Conservation (phyloP, 140 eudicot genomes). For the Oenanthe javanica region DNA sequence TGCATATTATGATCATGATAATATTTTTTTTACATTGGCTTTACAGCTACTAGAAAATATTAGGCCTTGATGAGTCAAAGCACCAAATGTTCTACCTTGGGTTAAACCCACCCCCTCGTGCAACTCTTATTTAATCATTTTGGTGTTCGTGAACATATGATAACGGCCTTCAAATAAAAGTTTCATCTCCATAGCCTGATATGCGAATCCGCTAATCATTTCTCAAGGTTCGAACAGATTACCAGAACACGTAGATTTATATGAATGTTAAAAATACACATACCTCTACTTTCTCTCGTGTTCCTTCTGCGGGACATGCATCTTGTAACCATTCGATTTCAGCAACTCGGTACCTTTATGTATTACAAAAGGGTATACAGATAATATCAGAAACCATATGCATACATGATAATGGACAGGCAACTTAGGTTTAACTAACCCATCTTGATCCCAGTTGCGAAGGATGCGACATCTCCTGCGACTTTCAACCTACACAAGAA, state of each 20-base stretch:
- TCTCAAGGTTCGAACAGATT: neutral
- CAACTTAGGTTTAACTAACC: conserved; percentile 41
- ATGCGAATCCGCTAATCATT: neutral
- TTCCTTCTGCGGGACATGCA: conserved; percentile 59
- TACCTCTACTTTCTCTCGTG: conserved; percentile 62
- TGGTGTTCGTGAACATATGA: neutral
- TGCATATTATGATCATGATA: neutral
- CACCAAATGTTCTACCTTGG: neutral
- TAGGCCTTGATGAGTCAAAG: neutral
- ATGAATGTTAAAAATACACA: conserved; percentile 9
- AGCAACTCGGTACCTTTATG: conserved; percentile 76
- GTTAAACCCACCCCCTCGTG: neutral
- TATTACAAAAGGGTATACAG: neutral
- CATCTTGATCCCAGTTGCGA: conserved; percentile 87
- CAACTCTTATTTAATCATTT: neutral
- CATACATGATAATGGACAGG: neutral
- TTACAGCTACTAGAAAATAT: neutral
- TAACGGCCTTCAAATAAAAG: neutral
- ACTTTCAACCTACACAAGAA: conserved; percentile 70
- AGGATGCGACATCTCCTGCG: conserved; percentile 79
- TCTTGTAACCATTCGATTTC: conserved; percentile 84
- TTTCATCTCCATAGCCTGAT: neutral
- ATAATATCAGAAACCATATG: neutral
- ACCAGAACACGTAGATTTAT: neutral
- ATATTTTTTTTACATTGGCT: neutral